A percentile compares a stretch with the other conserved stretches of the same genome.
These are phyloP conservation scores for Narthecium ossifragum DNA, from an alignment of 106 monocot genomes.

Conservation along the genomic window DNA sequence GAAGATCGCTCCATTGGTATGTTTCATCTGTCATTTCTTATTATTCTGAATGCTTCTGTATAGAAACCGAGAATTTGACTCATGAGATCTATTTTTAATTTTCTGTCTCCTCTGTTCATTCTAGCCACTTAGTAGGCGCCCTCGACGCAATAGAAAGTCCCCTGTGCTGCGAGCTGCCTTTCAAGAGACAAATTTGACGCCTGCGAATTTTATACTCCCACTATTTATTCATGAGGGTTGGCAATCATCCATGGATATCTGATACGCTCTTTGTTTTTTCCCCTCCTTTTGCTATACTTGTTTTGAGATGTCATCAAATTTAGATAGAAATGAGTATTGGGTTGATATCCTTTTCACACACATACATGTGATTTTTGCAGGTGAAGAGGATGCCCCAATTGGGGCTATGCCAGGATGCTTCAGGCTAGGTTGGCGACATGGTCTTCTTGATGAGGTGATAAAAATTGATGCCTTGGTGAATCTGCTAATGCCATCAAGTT, in stretches of 20 bases:
- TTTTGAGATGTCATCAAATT: background rate
- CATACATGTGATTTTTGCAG: conserved; percentile 27
- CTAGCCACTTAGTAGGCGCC: conserved; percentile 62
- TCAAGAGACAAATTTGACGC: conserved; percentile 74
- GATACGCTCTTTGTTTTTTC: background rate
- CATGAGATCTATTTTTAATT: background rate
- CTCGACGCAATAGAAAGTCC: conserved; percentile 85
- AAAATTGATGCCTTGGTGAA: background rate
- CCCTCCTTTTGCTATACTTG: background rate
- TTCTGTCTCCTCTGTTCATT: conserved; percentile 7
- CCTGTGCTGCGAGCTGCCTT: conserved; percentile 66
- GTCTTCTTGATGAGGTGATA: conserved; percentile 86
- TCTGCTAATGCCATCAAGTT: background rate
- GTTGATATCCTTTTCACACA: background rate
- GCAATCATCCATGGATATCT: background rate
- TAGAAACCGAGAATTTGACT: background rate
- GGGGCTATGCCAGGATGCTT: conserved; percentile 99
- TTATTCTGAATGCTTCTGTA: background rate
- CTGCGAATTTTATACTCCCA: conserved; percentile 88
- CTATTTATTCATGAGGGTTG: conserved; percentile 98
- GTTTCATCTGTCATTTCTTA: conserved; percentile 6
- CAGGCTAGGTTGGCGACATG: conserved; percentile 95
- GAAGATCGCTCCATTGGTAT: conserved; percentile 53
- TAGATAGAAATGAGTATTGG: background rate
- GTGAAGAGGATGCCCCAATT: conserved; percentile 87